Evolutionary conservation across 768 basidiomycete species (phyloP).

Genomic region (Calocera cornea): DNA sequence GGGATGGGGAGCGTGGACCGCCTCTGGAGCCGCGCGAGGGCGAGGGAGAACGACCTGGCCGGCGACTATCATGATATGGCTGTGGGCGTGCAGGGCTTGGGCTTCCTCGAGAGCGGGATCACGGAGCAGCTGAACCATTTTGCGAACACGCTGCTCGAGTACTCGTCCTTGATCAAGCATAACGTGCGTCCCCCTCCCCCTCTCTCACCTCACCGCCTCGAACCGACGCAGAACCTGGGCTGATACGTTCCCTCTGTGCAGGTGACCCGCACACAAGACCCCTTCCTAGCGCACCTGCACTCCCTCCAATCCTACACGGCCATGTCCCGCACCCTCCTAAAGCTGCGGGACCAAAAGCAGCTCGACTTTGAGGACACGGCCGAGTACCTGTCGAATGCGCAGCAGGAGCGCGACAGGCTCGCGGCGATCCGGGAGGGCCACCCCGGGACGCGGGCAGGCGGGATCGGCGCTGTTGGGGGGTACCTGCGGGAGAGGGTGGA

Average conservation of each 20-base stretch:
- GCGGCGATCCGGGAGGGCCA: constrained; percentile 79
- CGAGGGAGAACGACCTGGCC: constrained; percentile 81
- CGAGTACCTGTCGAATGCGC: constrained; percentile 86
- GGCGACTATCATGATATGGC: constrained; percentile 96
- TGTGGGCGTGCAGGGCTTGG: constrained; percentile 88
- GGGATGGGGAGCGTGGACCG: constrained; percentile 72
- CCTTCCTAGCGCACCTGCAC: constrained; percentile 79
- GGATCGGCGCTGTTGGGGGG: constrained; percentile 60
- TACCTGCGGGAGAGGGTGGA: constrained; percentile 91
- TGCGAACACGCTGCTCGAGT: constrained; percentile 89
- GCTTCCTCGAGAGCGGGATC: constrained; percentile 95
- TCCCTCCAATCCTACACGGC: constrained; percentile 88
- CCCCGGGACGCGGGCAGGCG: constrained; percentile 27
- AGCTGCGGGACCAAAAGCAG: constrained; percentile 94
- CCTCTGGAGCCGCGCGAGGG: constrained; percentile 61
- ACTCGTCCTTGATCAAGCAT: constrained; percentile 78
- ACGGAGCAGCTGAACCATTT: constrained; percentile 96
- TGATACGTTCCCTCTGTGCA: constrained; percentile 21
- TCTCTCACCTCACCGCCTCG: too few species aligned
- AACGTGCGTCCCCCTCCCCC: constrained; percentile 36
- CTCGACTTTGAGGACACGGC: constrained; percentile 96
- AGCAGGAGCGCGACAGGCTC: constrained; percentile 81
- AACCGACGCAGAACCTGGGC: too few species aligned
- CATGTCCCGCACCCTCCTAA: constrained; percentile 85
- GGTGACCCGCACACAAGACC: constrained; percentile 86